Evolutionary conservation across 768 basidiomycete species (phyloP), one percentile per base, ranked within the genome.

Genomic region (Lanmaoa pseudosensibilis): DNA sequence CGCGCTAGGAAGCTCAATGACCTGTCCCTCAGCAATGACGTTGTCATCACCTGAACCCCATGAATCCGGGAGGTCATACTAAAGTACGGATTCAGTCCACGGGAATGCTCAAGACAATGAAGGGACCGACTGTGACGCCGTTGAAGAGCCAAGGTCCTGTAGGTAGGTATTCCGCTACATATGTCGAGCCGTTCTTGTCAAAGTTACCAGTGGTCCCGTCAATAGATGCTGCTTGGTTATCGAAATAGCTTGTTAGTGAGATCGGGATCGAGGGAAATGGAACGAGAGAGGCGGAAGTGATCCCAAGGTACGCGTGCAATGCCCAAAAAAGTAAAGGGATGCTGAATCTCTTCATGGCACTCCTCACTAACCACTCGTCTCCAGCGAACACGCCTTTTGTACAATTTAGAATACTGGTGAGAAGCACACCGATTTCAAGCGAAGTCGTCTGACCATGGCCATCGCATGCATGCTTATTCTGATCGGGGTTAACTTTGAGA

Each of bases 201-300:
- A 80, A 80, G 61, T 76, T 63, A 16, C 76, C 77, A 0, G 56
- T 61, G 15, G 73, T 66, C 2, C 74, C 74, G 45, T 76, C 58
- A 0, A 70, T 27, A 2, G 78, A 76, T 8, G 77, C 78, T 11
- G 78, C 79, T 50, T 77, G 74, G 53, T 80, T 80, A 19, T 80
- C 57, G 54, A 78, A 71, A 18, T 77, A 52, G 34, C 46, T 39
- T 10, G 52, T 46, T 0, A 80, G 48, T 8, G 72, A 61, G 18
- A 80, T 38, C 9, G 64, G 41, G 4, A 54, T 54, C 11, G 74
- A 77, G 5, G 73, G 70, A 54, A 74, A 78, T 2, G 57, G 40
- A 11, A 59, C 16, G 44, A 71, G 57, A 15, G 64, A 46, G 5
- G 61, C 40, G 43, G 50, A 40, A 3, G 48, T 33, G 12, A 50